Percentiles rank a stretch among this genome's conserved stretches.
phyloP scores from a whole-genome alignment of 2,329 filamentous ascomycete genomes.

The Myriosclerotinia duriaeana region DNA sequence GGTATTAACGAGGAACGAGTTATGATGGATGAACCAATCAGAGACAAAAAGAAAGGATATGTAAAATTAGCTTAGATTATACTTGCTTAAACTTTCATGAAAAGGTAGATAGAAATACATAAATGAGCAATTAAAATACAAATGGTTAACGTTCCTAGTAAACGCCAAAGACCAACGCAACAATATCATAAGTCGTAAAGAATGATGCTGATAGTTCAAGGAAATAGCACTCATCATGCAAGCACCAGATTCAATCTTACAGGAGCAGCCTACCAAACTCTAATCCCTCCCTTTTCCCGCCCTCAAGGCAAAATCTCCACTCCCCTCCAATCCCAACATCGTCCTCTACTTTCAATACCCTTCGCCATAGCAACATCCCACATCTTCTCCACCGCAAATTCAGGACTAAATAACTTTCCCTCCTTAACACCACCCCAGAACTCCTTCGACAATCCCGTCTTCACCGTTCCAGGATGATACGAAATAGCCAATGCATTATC shows the following conservation, averaged over 20 bases:
- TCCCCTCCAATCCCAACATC: conserved; percentile 69
- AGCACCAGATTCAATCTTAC: not conserved
- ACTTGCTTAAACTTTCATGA: not conserved
- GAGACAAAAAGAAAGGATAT: not conserved
- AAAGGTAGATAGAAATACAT: not conserved
- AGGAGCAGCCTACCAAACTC: not conserved
- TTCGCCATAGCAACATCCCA: conserved; percentile 55
- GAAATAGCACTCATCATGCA: not conserved
- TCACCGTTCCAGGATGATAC: conserved; percentile 79
- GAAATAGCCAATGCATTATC: conserved; percentile 65
- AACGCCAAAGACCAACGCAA: not conserved
- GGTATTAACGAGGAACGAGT: not conserved
- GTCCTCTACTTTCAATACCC: conserved; percentile 54
- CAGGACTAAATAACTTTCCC: conserved; percentile 63
- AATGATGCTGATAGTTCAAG: not conserved
- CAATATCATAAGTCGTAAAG: not conserved
- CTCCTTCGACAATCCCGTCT: conserved; percentile 68
- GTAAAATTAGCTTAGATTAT: not conserved
- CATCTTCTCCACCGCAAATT: conserved; percentile 65
- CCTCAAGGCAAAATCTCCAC: conserved; percentile 60
- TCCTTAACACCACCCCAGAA: conserved; percentile 67
- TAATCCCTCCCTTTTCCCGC: not conserved
- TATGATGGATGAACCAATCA: not conserved
- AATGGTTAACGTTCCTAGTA: not conserved
- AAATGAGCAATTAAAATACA: not conserved